Evolutionary conservation across 257 asterid genomes (phyloP).

Genomic region (Fraxinus excelsior): DNA sequence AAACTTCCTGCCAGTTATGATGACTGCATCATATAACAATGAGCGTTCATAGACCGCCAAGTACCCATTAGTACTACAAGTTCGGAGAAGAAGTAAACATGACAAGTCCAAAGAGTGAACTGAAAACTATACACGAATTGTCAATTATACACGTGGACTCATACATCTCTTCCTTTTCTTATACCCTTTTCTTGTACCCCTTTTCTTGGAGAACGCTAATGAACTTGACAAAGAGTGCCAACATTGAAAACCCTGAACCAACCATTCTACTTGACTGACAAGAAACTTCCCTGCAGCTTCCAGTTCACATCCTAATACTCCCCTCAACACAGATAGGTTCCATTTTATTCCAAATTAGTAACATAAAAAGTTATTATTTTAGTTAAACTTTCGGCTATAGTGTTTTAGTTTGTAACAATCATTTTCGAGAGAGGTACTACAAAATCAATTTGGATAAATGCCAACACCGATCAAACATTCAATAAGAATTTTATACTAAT

Average conservation of each 20-base stretch:
- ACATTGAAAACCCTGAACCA: neutral
- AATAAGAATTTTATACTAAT: too few species aligned
- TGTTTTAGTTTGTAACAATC: neutral
- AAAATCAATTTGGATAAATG: neutral
- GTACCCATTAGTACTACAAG: neutral
- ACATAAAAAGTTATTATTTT: neutral
- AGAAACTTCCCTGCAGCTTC: neutral
- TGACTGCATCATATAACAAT: constrained; percentile 3
- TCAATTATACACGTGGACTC: too few species aligned
- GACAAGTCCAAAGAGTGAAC: neutral
- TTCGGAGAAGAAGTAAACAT: neutral
- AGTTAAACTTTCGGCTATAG: neutral
- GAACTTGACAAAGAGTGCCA: neutral
- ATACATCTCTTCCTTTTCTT: neutral
- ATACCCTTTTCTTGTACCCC: neutral
- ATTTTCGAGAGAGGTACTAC: neutral
- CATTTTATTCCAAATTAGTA: neutral
- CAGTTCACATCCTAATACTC: too few species aligned
- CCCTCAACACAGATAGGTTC: neutral
- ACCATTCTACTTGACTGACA: neutral
- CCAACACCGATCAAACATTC: neutral
- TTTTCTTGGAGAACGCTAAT: neutral
- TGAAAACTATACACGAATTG: too few species aligned
- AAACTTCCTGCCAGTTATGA: neutral
- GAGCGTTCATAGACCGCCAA: neutral